Evolutionary conservation across 2,329 filamentous ascomycete genomes (phyloP).

Genomic region (Capronia epimyces): DNA sequence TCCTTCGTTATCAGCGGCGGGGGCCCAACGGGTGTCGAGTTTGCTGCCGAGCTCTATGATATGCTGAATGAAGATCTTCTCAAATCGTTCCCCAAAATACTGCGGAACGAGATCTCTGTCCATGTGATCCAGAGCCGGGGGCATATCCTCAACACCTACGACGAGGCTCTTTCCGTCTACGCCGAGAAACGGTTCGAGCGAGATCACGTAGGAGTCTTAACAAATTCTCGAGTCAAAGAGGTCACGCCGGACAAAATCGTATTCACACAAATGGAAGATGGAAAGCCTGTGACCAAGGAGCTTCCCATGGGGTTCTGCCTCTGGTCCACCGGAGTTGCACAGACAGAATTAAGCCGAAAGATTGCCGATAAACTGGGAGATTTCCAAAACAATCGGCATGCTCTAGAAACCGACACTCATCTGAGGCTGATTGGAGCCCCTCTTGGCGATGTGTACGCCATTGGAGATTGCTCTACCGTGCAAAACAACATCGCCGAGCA

Average conservation of each 20-base stretch:
- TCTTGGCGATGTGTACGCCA: slow-evolving; percentile 89
- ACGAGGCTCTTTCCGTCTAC: slow-evolving; percentile 86
- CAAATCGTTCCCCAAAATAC: slow-evolving; percentile 73
- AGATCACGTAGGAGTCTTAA: slow-evolving; percentile 85
- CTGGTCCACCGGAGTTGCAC: slow-evolving; percentile 93
- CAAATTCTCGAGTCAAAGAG: slow-evolving; percentile 88
- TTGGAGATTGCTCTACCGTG: slow-evolving; percentile 92
- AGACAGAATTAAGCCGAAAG: slow-evolving; percentile 71
- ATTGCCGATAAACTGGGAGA: slow-evolving; percentile 71
- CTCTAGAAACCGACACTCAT: slow-evolving; percentile 90
- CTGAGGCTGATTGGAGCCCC: slow-evolving; percentile 83
- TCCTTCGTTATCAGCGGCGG: slow-evolving; percentile 96
- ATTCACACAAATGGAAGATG: slow-evolving; percentile 78
- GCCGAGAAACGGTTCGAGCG: slow-evolving; percentile 86
- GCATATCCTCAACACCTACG: slow-evolving; percentile 97
- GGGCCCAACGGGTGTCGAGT: slow-evolving; percentile 94
- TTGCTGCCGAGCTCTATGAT: slow-evolving; percentile 92
- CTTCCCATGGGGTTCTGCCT: slow-evolving; percentile 93
- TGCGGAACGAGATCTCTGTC: slow-evolving; percentile 97
- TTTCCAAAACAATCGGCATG: slow-evolving; percentile 78
- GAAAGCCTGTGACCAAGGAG: slow-evolving; percentile 76
- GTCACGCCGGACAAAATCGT: slow-evolving; percentile 77
- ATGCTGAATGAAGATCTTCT: slow-evolving; percentile 92
- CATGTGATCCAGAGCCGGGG: slow-evolving; percentile 92
- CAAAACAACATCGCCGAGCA: slow-evolving; percentile 96